Base-by-base conservation (phyloP, 129 eudicot genomes). In the Deinandra increscens region DNA sequence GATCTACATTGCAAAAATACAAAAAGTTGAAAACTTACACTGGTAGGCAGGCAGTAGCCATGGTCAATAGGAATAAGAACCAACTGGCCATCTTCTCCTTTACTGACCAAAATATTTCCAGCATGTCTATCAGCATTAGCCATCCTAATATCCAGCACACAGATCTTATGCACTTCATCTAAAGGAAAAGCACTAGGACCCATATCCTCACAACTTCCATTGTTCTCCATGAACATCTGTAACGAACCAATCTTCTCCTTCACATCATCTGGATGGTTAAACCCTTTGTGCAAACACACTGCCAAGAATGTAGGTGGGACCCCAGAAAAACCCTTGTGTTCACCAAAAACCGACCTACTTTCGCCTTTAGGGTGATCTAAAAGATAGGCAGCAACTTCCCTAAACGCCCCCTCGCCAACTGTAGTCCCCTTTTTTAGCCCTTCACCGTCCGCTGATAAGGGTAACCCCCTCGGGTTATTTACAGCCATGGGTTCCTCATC, bases 401-500 rank as follows among this genome's bases (percentile, higher is more conserved):
- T 62, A 0, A 88, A 23, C 11, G 95, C 95, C 53, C 91, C 95
- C 81, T 82, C 91, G 0, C 95, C 95, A 6, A 88, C 95, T 14
- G 83, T 79, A 7, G 95, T 85, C 23, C 95, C 95, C 68, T 79
- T 88, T 69, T 88, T 88, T 66, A 88, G 66, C 36, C 95, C 95
- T 76, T 88, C 91, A 65, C 95, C 95, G 56, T 83, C 60, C 14
- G 63, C 29, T 18, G 95, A 82, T 42, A 81, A 29, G 4, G 88
- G 91, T 12, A 88, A 70, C 22, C 95, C 90, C 23, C 76, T 68
- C 39, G 95, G 95, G 54, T 88, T 88, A 62, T 88, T 85, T 45
- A 82, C 77, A 53, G 95, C 95, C 91, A 82, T 85, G 7, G 91
- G 95, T 81, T 88, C 95, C 84, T 88, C 95, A 64, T 88, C 95